A percentile compares a stretch with the other conserved stretches of the same genome.
These are phyloP conservation scores for Psilocybe subaeruginosa DNA, from an alignment of 768 basidiomycete species.

Conservation along the genomic window DNA sequence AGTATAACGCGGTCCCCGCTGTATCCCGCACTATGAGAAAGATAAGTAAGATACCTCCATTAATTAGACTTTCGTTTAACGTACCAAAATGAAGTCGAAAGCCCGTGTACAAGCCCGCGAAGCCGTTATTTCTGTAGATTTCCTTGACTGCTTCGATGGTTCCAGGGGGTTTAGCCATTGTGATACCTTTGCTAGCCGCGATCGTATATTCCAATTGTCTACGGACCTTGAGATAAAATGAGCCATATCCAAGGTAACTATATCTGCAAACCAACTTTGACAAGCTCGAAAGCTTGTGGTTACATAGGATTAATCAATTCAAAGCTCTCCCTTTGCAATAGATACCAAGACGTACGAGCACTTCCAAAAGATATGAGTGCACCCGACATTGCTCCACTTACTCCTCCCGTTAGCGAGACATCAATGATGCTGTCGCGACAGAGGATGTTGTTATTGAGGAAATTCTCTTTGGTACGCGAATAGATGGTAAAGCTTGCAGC, in stretches of 20 bases:
- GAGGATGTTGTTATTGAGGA: slow-evolving; percentile 61
- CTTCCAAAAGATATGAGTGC: slow-evolving; percentile 88
- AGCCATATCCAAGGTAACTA: not conserved
- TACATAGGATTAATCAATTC: slow-evolving; percentile 3
- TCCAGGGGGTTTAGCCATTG: slow-evolving; percentile 75
- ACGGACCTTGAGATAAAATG: slow-evolving; percentile 59
- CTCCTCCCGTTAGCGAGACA: slow-evolving; percentile 75
- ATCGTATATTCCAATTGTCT: slow-evolving; percentile 93
- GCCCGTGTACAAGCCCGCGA: slow-evolving; percentile 77
- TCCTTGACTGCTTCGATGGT: slow-evolving; percentile 70
- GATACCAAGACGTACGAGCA: slow-evolving; percentile 66
- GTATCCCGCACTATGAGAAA: slow-evolving; percentile 77
- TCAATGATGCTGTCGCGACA: slow-evolving; percentile 62
- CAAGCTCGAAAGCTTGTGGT: slow-evolving; percentile 82
- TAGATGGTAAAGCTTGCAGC: slow-evolving; percentile 94
- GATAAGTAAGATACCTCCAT: slow-evolving; percentile 1
- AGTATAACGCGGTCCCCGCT: slow-evolving; percentile 87
- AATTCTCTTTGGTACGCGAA: slow-evolving; percentile 78
- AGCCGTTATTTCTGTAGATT: slow-evolving; percentile 67
- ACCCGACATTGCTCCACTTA: slow-evolving; percentile 88
- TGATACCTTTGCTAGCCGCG: slow-evolving; percentile 75
- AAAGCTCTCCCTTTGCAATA: not conserved
- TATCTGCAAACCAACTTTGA: slow-evolving; percentile 66
- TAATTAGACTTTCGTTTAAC: slow-evolving; percentile 23
- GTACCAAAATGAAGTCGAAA: slow-evolving; percentile 85